A percentile compares a stretch with the other conserved stretches of the same genome.
phyloP scores from a whole-genome alignment of 1,284 basidiomycete species.

The Ganoderma resinaceum region DNA sequence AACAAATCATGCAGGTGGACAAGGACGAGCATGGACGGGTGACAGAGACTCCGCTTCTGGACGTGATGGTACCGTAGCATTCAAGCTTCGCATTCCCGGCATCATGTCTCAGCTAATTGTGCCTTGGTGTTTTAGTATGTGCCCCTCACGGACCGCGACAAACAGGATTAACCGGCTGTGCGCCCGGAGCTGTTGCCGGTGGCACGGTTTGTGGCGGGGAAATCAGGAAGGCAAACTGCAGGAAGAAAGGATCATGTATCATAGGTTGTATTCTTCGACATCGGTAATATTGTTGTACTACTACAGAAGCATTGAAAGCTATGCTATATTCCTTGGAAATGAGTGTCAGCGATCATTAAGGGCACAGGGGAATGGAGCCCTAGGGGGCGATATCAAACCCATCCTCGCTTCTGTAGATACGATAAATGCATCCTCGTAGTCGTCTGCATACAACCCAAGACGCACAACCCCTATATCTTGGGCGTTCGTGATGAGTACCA shows the following conservation, averaged over 20 bases:
- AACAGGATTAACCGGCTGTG: constrained; percentile 16
- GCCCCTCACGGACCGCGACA: constrained; percentile 33
- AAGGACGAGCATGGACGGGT: constrained; percentile 81
- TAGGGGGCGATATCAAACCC: background rate
- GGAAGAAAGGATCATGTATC: background rate
- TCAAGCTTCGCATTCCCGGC: background rate
- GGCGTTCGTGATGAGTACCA: too few species aligned
- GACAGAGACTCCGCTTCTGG: constrained; percentile 74
- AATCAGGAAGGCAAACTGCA: background rate
- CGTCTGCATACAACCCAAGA: too few species aligned
- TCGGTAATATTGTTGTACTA: background rate
- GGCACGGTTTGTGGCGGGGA: background rate
- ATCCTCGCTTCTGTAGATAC: background rate
- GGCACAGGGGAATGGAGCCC: too few species aligned
- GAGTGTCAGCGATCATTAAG: background rate
- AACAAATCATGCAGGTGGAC: constrained; percentile 75
- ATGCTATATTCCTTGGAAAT: background rate
- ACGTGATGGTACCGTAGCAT: constrained; percentile 70
- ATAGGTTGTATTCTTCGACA: background rate
- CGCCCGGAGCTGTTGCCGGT: background rate
- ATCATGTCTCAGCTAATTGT: background rate
- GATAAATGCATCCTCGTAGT: too few species aligned
- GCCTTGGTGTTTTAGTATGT: constrained; percentile 28
- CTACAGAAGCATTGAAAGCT: background rate
- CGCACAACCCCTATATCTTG: too few species aligned